phyloP scores from a whole-genome alignment of 768 basidiomycete species.

The Kwoniella bestiolae region DNA sequence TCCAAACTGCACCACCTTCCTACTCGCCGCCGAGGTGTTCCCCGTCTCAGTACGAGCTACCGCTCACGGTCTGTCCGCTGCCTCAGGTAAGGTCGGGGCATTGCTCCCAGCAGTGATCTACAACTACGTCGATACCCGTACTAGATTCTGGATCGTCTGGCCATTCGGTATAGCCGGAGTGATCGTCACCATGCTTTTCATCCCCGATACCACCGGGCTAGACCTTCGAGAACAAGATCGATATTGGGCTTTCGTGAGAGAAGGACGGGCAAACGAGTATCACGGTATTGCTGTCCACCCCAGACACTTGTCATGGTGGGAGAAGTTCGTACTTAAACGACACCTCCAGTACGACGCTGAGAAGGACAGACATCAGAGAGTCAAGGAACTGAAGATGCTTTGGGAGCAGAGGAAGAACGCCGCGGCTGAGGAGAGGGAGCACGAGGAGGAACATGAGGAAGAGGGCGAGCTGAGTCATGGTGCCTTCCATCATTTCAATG shows the following conservation, averaged over 20 bases:
- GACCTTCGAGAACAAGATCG: slow-evolving; percentile 60
- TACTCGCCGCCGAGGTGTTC: slow-evolving; percentile 60
- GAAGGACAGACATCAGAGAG: slow-evolving; percentile 54
- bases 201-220: slow-evolving; percentile 60
- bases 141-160: slow-evolving; percentile 58
- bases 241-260: slow-evolving; percentile 58
- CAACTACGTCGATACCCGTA: slow-evolving; percentile 56
- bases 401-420: slow-evolving; percentile 51
- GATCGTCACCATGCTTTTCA: slow-evolving; percentile 47
- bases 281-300: slow-evolving; percentile 60
- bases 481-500: slow-evolving; percentile 39
- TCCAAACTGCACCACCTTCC: slow-evolving; percentile 57
- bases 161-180: slow-evolving; percentile 58
- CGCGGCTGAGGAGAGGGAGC: slow-evolving; percentile 53
- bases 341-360: slow-evolving; percentile 57
- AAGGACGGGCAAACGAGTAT: slow-evolving; percentile 56
- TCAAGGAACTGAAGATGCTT: slow-evolving; percentile 56
- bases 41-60: slow-evolving; percentile 60
- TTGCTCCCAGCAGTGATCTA: slow-evolving; percentile 58
- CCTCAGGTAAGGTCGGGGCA: slow-evolving; percentile 59
- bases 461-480: slow-evolving; percentile 25
- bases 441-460: slow-evolving; percentile 56
- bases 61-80: slow-evolving; percentile 58
- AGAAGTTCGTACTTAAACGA: slow-evolving; percentile 56
- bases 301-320: slow-evolving; percentile 57